Evolutionary conservation across 345 rosid genomes (phyloP), one percentile per base, ranked within the genome.

Genomic region (Carallia pectinifolia): DNA sequence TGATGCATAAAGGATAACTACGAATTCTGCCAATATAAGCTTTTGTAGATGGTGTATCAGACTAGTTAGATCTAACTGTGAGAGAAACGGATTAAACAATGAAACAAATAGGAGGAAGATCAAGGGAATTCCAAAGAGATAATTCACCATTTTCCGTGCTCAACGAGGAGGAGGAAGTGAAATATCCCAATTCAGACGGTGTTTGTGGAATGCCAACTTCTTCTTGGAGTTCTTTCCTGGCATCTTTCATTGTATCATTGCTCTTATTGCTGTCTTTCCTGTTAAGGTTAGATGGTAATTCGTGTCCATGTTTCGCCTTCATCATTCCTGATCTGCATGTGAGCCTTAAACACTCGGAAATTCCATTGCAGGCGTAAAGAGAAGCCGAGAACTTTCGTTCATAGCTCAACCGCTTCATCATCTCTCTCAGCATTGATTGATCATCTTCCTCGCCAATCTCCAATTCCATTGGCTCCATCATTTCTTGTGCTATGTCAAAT

Each of bases 381-480:
- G 84, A 85, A 23, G 84, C 88, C 10, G 88, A 82, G 76, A 82
- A 78, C 36, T 76, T 73, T 0, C 84, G 72, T 47, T 82, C 88
- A 37, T 76, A 76, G 36, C 66, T 76, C 65, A 72, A 61, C 54
- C 76, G 61, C 65, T 68, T 73, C 70, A 73, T 80, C 23, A 71
- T 71, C 44, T 76, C 82, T 40, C 61, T 54, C 12, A 79, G 33
- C 82, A 58, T 60, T 37, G 74, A 66, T 6, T 75, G 70, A 4
- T 76, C 74, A 19, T 76, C 71, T 1, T 47, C 73, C 0, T 31
- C 4, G 1, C 60, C 34, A 6, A 70, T 75, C 68, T 67, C 59
- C 58, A 47, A 18, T 34, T 65, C 64, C 61, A 52, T 23, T 44
- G 71, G 69, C 77, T 65, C 79, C 80, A 78, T 71, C 74, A 82